Conservation (phyloP, 2,329 filamentous ascomycete genomes). For the Aspergillus sp. region DNA sequence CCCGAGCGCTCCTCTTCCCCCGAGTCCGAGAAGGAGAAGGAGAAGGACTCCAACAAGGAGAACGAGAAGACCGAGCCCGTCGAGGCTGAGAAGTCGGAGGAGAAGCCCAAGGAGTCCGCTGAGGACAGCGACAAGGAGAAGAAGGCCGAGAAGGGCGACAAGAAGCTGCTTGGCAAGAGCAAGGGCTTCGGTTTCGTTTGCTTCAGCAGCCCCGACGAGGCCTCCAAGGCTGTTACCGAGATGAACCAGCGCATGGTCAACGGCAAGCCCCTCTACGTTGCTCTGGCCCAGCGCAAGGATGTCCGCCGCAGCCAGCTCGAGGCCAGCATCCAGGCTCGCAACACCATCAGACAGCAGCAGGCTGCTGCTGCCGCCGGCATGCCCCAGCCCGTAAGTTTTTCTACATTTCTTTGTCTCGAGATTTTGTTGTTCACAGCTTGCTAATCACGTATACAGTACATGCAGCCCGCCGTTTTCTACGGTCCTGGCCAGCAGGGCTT, state of each 20-base stretch:
- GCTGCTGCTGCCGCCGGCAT: constrained; percentile 86
- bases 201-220: constrained; percentile 99
- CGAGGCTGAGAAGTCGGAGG: constrained; percentile 50
- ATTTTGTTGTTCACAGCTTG: constrained; percentile 12
- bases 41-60: constrained; percentile 42
- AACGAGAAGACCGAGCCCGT: constrained; percentile 48
- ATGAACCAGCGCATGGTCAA: constrained; percentile 99
- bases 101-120: constrained; percentile 37
- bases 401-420: background rate
- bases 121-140: constrained; percentile 59
- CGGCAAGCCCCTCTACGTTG: constrained; percentile 95
- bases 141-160: constrained; percentile 56
- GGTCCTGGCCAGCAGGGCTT: constrained; percentile 66
- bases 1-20: constrained; percentile 42
- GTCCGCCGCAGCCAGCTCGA: constrained; percentile 99
- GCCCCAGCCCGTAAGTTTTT: constrained; percentile 57
- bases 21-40: constrained; percentile 49
- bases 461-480: constrained; percentile 91
- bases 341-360: constrained; percentile 98
- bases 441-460: constrained; percentile 54
- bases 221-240: constrained; percentile 97
- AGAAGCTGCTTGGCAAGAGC: constrained; percentile 85
- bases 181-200: constrained; percentile 99
- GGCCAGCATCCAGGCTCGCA: constrained; percentile 97
- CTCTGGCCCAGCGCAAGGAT: constrained; percentile 98